phyloP scores from a whole-genome alignment of 2,329 filamentous ascomycete species.

The Phialocephala sp. region DNA sequence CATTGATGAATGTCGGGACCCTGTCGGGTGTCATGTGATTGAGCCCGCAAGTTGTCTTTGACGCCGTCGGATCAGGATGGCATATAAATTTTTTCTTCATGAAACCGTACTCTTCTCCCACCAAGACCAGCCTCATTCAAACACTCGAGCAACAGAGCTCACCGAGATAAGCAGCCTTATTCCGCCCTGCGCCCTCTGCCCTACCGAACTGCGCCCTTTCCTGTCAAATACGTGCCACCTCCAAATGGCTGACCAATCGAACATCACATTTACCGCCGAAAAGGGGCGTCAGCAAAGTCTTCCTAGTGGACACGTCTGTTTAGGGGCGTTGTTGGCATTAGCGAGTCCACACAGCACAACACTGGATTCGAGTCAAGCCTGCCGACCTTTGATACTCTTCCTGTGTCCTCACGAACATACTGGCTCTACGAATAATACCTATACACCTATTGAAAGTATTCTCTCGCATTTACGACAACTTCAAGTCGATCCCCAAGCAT shows the following conservation, averaged over 20 bases:
- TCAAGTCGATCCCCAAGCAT: not conserved
- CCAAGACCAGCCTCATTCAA: too few species aligned
- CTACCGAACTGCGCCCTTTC: not conserved
- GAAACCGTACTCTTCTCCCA: too few species aligned
- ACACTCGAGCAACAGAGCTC: not conserved
- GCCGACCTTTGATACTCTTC: slow-evolving; percentile 1
- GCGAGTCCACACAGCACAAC: not conserved
- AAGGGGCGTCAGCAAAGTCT: not conserved
- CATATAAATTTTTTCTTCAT: not conserved
- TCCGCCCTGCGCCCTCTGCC: not conserved
- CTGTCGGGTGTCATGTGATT: too few species aligned
- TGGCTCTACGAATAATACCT: not conserved
- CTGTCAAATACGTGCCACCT: not conserved
- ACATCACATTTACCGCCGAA: not conserved
- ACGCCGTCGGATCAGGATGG: too few species aligned
- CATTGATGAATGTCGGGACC: too few species aligned
- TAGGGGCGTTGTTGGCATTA: not conserved
- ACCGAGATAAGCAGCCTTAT: not conserved
- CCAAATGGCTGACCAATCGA: not conserved
- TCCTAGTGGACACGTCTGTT: not conserved
- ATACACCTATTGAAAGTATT: not conserved
- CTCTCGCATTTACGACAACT: not conserved
- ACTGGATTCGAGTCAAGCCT: not conserved
- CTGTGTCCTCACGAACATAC: not conserved
- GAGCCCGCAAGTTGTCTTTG: too few species aligned